Evolutionary conservation across 768 basidiomycete species (phyloP).

Genomic region (Multifurca ochricompacta): DNA sequence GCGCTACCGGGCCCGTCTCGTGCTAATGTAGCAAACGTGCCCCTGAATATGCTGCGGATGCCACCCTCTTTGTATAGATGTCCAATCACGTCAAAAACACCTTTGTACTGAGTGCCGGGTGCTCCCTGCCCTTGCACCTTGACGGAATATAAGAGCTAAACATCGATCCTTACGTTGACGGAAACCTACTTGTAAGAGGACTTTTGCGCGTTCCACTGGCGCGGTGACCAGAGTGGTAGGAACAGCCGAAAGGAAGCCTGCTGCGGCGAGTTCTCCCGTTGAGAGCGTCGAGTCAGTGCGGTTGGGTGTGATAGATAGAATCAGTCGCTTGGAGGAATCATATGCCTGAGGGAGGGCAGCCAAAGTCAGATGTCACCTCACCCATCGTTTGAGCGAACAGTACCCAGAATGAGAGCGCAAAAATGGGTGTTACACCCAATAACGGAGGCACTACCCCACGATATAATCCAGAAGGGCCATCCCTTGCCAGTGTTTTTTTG

Average conservation of each 20-base stretch:
- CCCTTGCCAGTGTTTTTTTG: constrained; percentile 80
- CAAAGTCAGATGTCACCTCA: not conserved
- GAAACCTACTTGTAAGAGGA: constrained; percentile 70
- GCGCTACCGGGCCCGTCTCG: constrained; percentile 96
- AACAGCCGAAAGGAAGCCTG: constrained; percentile 91
- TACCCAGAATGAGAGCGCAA: constrained; percentile 98
- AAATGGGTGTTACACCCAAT: constrained; percentile 94
- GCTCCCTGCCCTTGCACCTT: constrained; percentile 91
- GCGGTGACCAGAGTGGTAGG: constrained; percentile 91
- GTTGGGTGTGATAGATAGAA: constrained; percentile 71
- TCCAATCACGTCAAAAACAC: constrained; percentile 83
- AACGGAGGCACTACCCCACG: constrained; percentile 92
- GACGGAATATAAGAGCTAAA: constrained; percentile 40
- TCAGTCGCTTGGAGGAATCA: constrained; percentile 84
- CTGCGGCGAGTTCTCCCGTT: constrained; percentile 74
- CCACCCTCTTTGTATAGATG: constrained; percentile 95
- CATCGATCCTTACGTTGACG: too few relatives aligned
- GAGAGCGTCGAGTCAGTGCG: constrained; percentile 57
- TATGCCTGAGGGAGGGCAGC: constrained; percentile 58
- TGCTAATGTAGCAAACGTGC: constrained; percentile 86
- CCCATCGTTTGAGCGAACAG: constrained; percentile 16
- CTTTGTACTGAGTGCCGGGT: constrained; percentile 67
- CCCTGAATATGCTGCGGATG: constrained; percentile 83
- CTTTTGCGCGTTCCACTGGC: constrained; percentile 95
- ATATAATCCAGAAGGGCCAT: constrained; percentile 83